A percentile compares a stretch with the other conserved stretches of the same genome.
phyloP scores from a whole-genome alignment of 2,329 filamentous ascomycete genomes.

The Xylariaceae sp. region DNA sequence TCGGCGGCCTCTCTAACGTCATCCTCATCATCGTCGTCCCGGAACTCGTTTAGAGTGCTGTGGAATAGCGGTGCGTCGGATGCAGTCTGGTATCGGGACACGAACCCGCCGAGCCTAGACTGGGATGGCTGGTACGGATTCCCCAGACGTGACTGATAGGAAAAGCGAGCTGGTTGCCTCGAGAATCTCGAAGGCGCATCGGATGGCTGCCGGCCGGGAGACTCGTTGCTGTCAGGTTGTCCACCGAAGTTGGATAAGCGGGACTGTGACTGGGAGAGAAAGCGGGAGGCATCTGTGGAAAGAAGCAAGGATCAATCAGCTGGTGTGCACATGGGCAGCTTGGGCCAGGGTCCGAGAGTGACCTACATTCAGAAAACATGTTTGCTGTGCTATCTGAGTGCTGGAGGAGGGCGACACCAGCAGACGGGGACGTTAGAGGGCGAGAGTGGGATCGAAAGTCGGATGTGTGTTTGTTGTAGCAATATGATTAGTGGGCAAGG shows the following conservation, averaged over 20 bases:
- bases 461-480: background rate
- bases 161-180: conserved; percentile 30
- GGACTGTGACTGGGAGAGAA: conserved; percentile 94
- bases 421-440: conserved; percentile 19
- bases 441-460: conserved; percentile 17
- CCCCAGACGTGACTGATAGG: conserved; percentile 39
- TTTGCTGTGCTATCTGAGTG: conserved; percentile 19
- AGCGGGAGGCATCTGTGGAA: conserved; percentile 81
- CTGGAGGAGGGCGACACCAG: conserved; percentile 33
- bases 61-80: conserved; percentile 92
- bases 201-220: conserved; percentile 34
- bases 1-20: conserved; percentile 92
- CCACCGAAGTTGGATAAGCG: conserved; percentile 66
- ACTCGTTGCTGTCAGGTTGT: conserved; percentile 51
- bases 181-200: conserved; percentile 29
- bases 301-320: conserved; percentile 20
- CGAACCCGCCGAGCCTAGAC: conserved; percentile 80
- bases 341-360: background rate
- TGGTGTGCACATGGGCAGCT: conserved; percentile 2
- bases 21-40: conserved; percentile 91
- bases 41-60: conserved; percentile 83
- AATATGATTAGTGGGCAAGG: conserved; percentile 7
- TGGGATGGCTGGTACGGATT: conserved; percentile 75
- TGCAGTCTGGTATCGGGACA: conserved; percentile 65
- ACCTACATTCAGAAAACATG: conserved; percentile 90